A percentile compares a stretch with the other conserved stretches of the same genome.
Conservation (phyloP, 257 asterid species). For the Solanum paucissectum region DNA sequence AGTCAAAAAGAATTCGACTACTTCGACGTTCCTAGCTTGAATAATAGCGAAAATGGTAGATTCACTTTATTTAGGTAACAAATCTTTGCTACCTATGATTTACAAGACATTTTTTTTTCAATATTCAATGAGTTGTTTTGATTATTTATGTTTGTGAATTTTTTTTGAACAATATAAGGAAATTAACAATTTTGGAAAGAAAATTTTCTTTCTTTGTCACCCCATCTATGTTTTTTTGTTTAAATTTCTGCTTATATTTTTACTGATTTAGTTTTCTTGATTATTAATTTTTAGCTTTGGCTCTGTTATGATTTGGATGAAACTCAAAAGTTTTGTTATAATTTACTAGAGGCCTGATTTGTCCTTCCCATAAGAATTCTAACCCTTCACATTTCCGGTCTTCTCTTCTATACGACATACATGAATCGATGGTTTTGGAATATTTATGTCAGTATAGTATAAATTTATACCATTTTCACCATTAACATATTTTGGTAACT, state of each 20-base stretch:
- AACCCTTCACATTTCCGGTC: background rate
- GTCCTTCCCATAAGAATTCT: background rate
- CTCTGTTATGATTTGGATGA: background rate
- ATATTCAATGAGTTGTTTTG: background rate
- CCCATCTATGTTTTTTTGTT: no score
- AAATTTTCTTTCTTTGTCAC: no score
- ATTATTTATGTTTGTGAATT: background rate
- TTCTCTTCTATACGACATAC: background rate
- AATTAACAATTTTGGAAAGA: no score
- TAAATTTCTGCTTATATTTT: no score
- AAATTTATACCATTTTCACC: background rate
- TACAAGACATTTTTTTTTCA: background rate
- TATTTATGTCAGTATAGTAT: no score
- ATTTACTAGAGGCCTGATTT: no score
- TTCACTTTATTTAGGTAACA: background rate
- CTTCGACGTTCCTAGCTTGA: background rate
- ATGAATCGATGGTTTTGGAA: background rate
- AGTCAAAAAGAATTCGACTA: background rate
- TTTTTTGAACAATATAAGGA: no score
- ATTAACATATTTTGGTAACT: no score
- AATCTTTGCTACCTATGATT: background rate
- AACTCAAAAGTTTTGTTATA: background rate
- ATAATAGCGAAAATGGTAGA: background rate
- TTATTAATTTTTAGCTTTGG: background rate
- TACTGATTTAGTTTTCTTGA: background rate